These are phyloP conservation scores for Scedosporium dehoogii DNA, from an alignment of 2,329 filamentous ascomycete species.

Conservation along the genomic window DNA sequence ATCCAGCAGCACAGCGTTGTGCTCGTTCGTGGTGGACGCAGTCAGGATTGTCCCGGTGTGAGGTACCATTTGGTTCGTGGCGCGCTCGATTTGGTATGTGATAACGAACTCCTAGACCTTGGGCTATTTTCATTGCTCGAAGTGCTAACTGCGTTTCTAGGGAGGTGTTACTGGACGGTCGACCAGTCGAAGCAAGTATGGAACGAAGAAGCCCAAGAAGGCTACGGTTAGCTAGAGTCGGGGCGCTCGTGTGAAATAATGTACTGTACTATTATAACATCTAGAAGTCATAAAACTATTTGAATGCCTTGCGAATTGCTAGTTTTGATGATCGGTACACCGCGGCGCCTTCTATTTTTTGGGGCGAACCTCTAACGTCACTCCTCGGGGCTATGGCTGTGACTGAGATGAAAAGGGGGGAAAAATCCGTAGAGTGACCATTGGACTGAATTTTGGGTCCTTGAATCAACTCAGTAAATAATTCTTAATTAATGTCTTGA, in stretches of 20 bases:
- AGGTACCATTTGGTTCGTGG: slow-evolving; percentile 89
- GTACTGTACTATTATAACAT: background rate
- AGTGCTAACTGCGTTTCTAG: slow-evolving; percentile 32
- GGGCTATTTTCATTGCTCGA: background rate
- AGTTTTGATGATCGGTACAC: too few species aligned
- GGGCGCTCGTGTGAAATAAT: background rate
- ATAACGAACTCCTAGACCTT: too few species aligned
- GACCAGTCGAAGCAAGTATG: slow-evolving; percentile 88
- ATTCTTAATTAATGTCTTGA: too few species aligned
- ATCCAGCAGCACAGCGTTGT: slow-evolving; percentile 98
- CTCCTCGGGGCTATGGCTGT: too few species aligned
- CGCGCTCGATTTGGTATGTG: slow-evolving; percentile 79
- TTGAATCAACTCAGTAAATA: too few species aligned
- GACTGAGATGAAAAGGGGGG: too few species aligned
- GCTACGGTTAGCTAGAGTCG: slow-evolving; percentile 40
- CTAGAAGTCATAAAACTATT: background rate
- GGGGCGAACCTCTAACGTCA: too few species aligned
- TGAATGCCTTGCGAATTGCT: too few species aligned
- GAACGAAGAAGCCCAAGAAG: slow-evolving; percentile 96
- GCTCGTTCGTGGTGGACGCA: slow-evolving; percentile 82
- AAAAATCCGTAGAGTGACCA: too few species aligned
- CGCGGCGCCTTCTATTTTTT: too few species aligned
- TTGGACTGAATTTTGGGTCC: too few species aligned
- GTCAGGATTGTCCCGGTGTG: slow-evolving; percentile 97
- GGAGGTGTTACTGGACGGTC: slow-evolving; percentile 81